Evolutionary conservation across 345 rosid genomes (phyloP), one percentile per base, ranked within the genome.

Genomic region (Mercurialis annua): DNA sequence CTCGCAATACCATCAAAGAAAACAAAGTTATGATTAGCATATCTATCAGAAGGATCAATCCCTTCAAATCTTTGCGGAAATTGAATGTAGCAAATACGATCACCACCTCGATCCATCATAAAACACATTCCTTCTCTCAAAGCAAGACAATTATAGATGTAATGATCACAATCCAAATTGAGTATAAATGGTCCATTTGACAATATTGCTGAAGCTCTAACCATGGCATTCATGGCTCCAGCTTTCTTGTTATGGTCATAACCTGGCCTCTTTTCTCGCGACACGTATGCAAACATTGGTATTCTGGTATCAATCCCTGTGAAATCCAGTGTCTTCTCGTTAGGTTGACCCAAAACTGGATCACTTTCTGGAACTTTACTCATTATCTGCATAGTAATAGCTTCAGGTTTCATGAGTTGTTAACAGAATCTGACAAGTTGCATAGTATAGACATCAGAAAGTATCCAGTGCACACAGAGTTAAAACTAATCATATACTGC

Each of bases 51-150:
- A 0, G 98, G 98, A 69, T 92, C 98, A n/a, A 92, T 82, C 68
- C 98, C 98, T 83, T 92, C 98, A 30, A 92, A 92, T 70, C 98
- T 70, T 73, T 92, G 96, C 1, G 98, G 98, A 72, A 92, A 92
- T 70, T 92, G 98, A 42, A 92, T 82, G 83, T 86, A 92, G 81
- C 98, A 90, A 23, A 92, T 76, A 17, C 98, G 79, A 43, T 92
- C 97, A 7, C 98, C 98, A 0, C 98, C 97, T 2, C 98, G 92
- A 67, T 92, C 98, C 98, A 92, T 92, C 98, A 92, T 92, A 76
- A 92, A 92, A 72, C 98, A 92, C 86, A 92, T 90, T 21, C 96
- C 98, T 59, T 92, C 98, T 67, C 71, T 86, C 74, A 92, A 83
- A 48, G 98, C 96, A 49, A 70, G 66, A 29, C 84, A 86, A 66